Evolutionary conservation across 2,329 filamentous ascomycete genomes (phyloP).

Genomic region (Bipolaris cookei): DNA sequence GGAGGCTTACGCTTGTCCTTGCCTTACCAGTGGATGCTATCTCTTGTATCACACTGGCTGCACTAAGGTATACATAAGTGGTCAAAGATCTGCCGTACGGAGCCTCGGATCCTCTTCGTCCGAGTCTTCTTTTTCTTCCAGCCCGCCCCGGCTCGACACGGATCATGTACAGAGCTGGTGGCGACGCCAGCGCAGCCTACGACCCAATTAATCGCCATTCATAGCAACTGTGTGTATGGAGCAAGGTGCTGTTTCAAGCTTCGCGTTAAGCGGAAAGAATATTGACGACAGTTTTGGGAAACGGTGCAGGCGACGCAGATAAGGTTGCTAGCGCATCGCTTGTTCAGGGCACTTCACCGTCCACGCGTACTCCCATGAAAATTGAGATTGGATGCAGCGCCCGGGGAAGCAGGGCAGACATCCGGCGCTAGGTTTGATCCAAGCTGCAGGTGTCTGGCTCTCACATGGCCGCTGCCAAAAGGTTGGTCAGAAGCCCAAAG

Average conservation of each 20-base stretch:
- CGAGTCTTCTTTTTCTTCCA: background rate
- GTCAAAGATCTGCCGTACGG: too few relatives aligned
- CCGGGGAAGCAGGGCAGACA: background rate
- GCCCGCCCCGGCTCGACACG: background rate
- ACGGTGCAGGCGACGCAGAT: background rate
- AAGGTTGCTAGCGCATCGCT: background rate
- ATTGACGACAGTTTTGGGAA: background rate
- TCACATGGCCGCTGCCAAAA: background rate
- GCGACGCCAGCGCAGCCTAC: background rate
- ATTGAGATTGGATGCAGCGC: background rate
- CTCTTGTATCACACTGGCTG: too few relatives aligned
- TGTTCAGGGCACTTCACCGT: constrained; percentile 1
- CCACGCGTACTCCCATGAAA: background rate
- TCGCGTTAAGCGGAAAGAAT: background rate
- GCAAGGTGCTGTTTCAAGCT: background rate
- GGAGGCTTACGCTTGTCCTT: too few relatives aligned
- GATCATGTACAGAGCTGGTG: background rate
- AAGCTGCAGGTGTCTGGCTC: background rate
- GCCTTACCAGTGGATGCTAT: too few relatives aligned
- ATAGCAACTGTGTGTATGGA: background rate
- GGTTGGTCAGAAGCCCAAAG: background rate
- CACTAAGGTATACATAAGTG: too few relatives aligned
- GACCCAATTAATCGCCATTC: background rate
- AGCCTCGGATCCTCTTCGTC: background rate
- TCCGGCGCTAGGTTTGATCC: background rate